phyloP scores from a whole-genome alignment of 2,329 filamentous ascomycete species.

The Xylogone sp. region DNA sequence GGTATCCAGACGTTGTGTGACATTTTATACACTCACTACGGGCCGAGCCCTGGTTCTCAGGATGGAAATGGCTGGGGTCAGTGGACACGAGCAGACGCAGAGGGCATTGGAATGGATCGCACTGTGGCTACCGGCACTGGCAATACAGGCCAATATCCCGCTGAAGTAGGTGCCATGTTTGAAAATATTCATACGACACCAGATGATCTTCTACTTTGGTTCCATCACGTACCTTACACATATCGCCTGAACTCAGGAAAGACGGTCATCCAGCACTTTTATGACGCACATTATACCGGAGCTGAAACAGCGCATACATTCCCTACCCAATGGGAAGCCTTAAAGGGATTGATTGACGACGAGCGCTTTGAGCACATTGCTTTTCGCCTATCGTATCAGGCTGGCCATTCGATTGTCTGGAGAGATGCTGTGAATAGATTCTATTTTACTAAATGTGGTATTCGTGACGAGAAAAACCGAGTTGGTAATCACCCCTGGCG shows the following conservation, averaged over 20 bases:
- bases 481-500: slow-evolving; percentile 60
- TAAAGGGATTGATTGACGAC: slow-evolving; percentile 53
- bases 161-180: slow-evolving; percentile 52
- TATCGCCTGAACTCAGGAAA: slow-evolving; percentile 58
- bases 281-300: slow-evolving; percentile 58
- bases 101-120: slow-evolving; percentile 66
- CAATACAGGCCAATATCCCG: slow-evolving; percentile 61
- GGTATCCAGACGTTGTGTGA: slow-evolving; percentile 67
- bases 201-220: slow-evolving; percentile 67
- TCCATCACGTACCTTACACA: slow-evolving; percentile 69
- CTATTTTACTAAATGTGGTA: slow-evolving; percentile 57
- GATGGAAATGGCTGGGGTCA: slow-evolving; percentile 68
- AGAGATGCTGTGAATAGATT: slow-evolving; percentile 63
- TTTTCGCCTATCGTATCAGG: slow-evolving; percentile 59
- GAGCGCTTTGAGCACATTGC: slow-evolving; percentile 56
- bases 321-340: slow-evolving; percentile 46
- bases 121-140: slow-evolving; percentile 66
- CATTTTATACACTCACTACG: slow-evolving; percentile 63
- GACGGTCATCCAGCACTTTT: slow-evolving; percentile 66
- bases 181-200: slow-evolving; percentile 61
- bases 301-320: slow-evolving; percentile 59
- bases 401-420: slow-evolving; percentile 69
- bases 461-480: slow-evolving; percentile 51
- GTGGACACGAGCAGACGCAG: slow-evolving; percentile 62
- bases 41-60: slow-evolving; percentile 62